Percentiles rank a stretch among this genome's conserved stretches.
These are phyloP conservation scores for Astragalus membranaceus DNA, from an alignment of 306 rosid genomes.

Conservation along the genomic window DNA sequence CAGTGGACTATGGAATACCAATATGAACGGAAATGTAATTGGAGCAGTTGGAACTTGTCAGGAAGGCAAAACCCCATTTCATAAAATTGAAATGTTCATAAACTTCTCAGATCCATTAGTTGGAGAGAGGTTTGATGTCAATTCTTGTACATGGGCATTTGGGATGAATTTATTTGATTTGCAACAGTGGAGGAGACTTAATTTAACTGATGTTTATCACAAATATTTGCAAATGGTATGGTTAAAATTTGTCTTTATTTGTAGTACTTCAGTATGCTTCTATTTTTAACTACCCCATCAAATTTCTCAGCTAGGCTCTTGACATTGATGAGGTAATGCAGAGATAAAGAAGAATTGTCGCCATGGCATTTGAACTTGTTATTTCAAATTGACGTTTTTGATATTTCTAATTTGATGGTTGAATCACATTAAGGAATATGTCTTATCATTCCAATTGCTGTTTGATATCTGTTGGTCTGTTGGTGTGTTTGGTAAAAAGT, in stretches of 20 bases:
- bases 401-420: neutral
- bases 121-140: conserved; percentile 1
- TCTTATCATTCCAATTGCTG: neutral
- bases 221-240: conserved; percentile 22
- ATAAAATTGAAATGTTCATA: conserved; percentile 15
- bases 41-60: conserved; percentile 31
- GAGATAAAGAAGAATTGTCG: neutral
- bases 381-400: neutral
- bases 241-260: neutral
- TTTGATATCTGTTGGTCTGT: neutral
- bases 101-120: conserved; percentile 24
- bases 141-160: conserved; percentile 30
- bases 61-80: conserved; percentile 24
- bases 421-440: neutral
- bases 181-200: conserved; percentile 23
- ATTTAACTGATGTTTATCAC: conserved; percentile 17
- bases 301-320: neutral
- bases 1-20: conserved; percentile 14
- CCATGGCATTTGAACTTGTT: neutral
- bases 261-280: neutral
- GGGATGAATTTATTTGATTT: conserved; percentile 29
- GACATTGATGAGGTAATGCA: neutral
- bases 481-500: neutral
- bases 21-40: conserved; percentile 15
- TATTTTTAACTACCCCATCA: neutral